Percentiles rank a stretch among this genome's conserved stretches.
These are phyloP conservation scores for Plasmopara muralis DNA, from an alignment of 352 stramenopile genomes.

Conservation along the genomic window DNA sequence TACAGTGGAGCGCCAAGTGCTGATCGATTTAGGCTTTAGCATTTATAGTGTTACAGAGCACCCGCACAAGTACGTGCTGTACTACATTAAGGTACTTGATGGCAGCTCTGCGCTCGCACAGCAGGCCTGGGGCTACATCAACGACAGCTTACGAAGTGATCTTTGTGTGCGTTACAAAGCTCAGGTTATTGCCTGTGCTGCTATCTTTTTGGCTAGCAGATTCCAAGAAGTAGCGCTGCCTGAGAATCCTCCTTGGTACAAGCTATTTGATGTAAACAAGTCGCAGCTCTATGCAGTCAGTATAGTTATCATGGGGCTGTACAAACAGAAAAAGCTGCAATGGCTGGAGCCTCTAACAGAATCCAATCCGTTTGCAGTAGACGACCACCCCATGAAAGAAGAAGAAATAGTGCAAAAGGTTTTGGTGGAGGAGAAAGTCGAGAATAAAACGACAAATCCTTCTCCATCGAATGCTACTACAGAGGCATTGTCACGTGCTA, in stretches of 20 bases:
- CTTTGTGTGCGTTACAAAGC: constrained; percentile 76
- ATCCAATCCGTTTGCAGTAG: constrained; percentile 53
- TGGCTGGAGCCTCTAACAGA: constrained; percentile 74
- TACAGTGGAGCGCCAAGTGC: constrained; percentile 82
- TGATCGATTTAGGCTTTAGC: constrained; percentile 91
- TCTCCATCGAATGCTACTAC: constrained; percentile 4
- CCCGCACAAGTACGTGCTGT: constrained; percentile 91
- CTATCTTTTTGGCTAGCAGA: constrained; percentile 82
- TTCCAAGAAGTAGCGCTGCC: constrained; percentile 50
- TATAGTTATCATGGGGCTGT: constrained; percentile 52
- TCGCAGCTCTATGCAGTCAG: constrained; percentile 41
- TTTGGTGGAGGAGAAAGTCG: constrained; percentile 3
- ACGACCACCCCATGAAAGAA: constrained; percentile 34
- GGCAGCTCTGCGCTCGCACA: constrained; percentile 67
- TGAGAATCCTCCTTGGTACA: constrained; percentile 51
- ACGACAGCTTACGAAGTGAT: constrained; percentile 84
- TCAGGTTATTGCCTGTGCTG: constrained; percentile 84
- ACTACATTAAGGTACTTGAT: constrained; percentile 88
- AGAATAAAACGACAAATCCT: constrained; percentile 6
- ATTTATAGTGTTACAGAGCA: constrained; percentile 90
- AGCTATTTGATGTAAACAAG: constrained; percentile 60
- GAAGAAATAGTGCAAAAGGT: constrained; percentile 7
- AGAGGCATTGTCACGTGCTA: constrained; percentile 2
- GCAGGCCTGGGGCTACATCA: constrained; percentile 86
- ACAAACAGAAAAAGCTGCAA: constrained; percentile 43